These are phyloP conservation scores for Penicillium sp. DNA, from an alignment of 2,329 filamentous ascomycete genomes.

Conservation along the genomic window DNA sequence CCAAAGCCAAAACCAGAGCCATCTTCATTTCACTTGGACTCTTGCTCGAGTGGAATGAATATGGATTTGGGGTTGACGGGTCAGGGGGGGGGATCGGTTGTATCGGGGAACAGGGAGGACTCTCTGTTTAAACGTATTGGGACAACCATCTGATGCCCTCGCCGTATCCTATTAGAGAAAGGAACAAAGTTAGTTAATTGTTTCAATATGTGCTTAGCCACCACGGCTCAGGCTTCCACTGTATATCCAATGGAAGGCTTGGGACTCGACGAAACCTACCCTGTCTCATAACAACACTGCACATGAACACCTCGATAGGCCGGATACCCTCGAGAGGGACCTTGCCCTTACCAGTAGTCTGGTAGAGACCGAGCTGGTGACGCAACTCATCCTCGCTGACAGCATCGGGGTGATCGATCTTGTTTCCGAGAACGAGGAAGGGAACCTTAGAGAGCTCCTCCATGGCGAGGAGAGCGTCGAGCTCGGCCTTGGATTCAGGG, in stretches of 20 bases:
- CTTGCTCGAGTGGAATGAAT: background rate
- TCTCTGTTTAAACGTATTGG: constrained; percentile 71
- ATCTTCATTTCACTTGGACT: background rate
- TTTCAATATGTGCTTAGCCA: background rate
- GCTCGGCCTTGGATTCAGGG: constrained; percentile 90
- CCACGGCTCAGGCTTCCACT: background rate
- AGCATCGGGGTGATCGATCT: constrained; percentile 97
- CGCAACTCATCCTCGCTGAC: constrained; percentile 94
- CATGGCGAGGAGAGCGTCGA: constrained; percentile 93
- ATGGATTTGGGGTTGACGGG: background rate
- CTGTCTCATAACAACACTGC: constrained; percentile 97
- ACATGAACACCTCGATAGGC: constrained; percentile 98
- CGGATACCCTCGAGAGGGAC: constrained; percentile 87
- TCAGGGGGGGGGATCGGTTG: background rate
- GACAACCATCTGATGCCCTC: constrained; percentile 90
- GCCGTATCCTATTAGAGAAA: constrained; percentile 63
- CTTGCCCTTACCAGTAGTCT: constrained; percentile 96
- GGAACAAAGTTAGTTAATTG: background rate
- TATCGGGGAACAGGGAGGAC: background rate
- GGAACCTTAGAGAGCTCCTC: constrained; percentile 95
- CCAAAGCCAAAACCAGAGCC: background rate
- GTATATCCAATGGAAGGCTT: background rate
- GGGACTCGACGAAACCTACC: constrained; percentile 51
- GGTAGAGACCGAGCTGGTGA: constrained; percentile 87
- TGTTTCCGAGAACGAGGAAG: constrained; percentile 95